Conservation (phyloP, 257 asterid genomes). For the Solanum habrochaites region DNA sequence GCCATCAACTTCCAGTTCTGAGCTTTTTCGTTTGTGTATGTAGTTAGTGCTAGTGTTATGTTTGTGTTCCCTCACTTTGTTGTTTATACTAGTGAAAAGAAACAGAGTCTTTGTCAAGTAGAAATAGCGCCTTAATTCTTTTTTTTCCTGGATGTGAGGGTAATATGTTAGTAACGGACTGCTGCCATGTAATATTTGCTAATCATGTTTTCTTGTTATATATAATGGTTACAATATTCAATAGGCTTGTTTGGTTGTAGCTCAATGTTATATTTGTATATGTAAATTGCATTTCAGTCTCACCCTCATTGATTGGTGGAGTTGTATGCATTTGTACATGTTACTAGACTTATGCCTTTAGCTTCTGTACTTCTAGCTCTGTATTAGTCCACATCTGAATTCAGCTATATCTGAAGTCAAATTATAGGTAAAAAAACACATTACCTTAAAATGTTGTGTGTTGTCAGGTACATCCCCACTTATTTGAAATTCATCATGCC, state of each 20-base stretch:
- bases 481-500: conserved; percentile 46
- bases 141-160: background rate
- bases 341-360: background rate
- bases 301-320: background rate
- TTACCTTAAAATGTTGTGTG: background rate
- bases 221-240: background rate
- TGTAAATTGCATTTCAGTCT: background rate
- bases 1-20: background rate
- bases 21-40: background rate
- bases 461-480: conserved; percentile 51
- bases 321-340: background rate
- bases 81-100: background rate
- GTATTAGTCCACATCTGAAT: background rate
- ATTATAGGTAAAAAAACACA: background rate
- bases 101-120: background rate
- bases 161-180: background rate
- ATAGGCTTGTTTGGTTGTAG: background rate
- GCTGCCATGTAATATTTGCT: background rate
- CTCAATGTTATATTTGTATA: background rate
- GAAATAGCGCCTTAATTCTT: background rate
- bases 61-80: background rate
- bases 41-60: background rate
- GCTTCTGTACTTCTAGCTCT: background rate
- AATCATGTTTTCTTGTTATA: background rate
- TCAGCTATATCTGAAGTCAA: background rate